These are phyloP conservation scores for Boletus coccyginus DNA, from an alignment of 768 basidiomycete species.

Conservation along the genomic window DNA sequence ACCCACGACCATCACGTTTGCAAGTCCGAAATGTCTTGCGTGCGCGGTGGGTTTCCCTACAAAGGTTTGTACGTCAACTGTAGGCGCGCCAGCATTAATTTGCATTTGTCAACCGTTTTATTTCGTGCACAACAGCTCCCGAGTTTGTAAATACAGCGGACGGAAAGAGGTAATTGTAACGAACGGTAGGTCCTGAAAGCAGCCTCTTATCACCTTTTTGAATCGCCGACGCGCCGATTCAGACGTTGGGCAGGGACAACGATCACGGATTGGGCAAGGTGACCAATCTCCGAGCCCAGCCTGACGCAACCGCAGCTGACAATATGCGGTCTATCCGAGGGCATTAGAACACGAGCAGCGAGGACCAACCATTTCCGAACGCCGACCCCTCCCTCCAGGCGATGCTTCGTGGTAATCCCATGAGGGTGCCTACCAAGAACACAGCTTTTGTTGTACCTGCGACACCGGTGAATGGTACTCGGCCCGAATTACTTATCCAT, in stretches of 20 bases:
- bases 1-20: neutral
- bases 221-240: neutral
- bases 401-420: neutral
- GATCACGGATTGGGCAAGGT: neutral
- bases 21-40: neutral
- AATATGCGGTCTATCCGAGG: neutral
- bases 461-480: neutral
- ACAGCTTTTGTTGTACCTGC: slow-evolving; percentile 7
- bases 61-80: slow-evolving; percentile 3
- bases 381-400: neutral
- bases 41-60: neutral
- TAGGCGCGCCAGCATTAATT: neutral
- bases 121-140: neutral
- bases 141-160: neutral
- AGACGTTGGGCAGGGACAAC: neutral
- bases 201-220: too few relatives aligned
- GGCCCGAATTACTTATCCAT: neutral
- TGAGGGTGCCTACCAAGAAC: neutral
- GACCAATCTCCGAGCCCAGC: neutral
- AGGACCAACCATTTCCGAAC: too few relatives aligned
- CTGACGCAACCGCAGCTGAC: neutral
- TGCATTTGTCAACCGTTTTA: neutral
- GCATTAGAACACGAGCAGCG: too few relatives aligned
- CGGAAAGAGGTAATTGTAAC: neutral
- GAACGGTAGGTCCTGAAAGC: neutral